These are phyloP conservation scores for Gliomastix tumulicola DNA, from an alignment of 2,329 filamentous ascomycete genomes.

Conservation along the genomic window DNA sequence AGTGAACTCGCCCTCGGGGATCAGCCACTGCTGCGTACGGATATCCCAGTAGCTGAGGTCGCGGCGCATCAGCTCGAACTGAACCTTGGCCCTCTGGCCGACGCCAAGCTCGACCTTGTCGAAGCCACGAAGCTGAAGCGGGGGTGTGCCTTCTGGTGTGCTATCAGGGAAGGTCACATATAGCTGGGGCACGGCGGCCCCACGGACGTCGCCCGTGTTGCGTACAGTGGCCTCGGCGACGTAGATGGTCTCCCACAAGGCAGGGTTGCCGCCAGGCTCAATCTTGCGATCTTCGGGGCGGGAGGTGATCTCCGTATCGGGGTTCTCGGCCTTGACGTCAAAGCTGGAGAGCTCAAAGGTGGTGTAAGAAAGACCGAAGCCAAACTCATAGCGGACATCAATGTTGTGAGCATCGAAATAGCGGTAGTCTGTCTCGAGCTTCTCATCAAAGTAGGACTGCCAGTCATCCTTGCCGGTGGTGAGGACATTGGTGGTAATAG, in stretches of 20 bases:
- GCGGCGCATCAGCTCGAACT: slow-evolving; percentile 37
- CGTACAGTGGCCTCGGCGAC: slow-evolving; percentile 36
- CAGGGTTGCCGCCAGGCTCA: slow-evolving; percentile 47
- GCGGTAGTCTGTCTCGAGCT: slow-evolving; percentile 62
- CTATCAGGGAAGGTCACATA: slow-evolving; percentile 38
- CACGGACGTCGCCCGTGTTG: slow-evolving; percentile 43
- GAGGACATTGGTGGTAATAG: slow-evolving; percentile 26
- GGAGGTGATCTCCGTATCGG: slow-evolving; percentile 15
- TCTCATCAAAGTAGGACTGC: slow-evolving; percentile 50
- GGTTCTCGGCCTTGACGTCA: slow-evolving; percentile 14
- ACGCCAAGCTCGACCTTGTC: slow-evolving; percentile 36
- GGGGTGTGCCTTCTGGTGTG: slow-evolving; percentile 34
- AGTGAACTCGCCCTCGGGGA: slow-evolving; percentile 21
- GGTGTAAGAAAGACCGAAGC: slow-evolving; percentile 63
- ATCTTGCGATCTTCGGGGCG: slow-evolving; percentile 16
- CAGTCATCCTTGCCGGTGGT: slow-evolving; percentile 29
- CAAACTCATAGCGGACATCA: slow-evolving; percentile 57
- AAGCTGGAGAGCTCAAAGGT: slow-evolving; percentile 44
- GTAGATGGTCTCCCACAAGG: slow-evolving; percentile 45
- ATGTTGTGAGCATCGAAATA: slow-evolving; percentile 55
- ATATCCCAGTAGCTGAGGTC: slow-evolving; percentile 44
- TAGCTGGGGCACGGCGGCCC: slow-evolving; percentile 45
- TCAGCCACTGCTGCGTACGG: slow-evolving; percentile 30
- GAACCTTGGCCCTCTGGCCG: slow-evolving; percentile 29
- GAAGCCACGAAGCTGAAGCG: slow-evolving; percentile 42